Evolutionary conservation across 495 filamentous ascomycete species (phyloP).

Genomic region (Thermochaetoides thermophila): DNA sequence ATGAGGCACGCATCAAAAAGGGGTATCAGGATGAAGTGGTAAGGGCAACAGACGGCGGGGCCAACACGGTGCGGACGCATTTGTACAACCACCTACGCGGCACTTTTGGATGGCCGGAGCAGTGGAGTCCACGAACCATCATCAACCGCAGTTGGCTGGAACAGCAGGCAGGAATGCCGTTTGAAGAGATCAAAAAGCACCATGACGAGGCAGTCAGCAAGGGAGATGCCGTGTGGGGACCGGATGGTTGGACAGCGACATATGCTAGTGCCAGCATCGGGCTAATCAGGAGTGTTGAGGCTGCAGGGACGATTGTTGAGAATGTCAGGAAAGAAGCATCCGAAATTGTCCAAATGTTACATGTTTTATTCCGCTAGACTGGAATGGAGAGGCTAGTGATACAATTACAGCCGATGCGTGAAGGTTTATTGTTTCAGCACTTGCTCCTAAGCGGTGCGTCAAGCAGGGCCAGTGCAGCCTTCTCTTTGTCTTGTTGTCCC

Average conservation of each 20-base stretch:
- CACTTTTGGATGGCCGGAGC: constrained; percentile 50
- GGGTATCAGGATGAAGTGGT: constrained; percentile 87
- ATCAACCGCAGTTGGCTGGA: constrained; percentile 48
- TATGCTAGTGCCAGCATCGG: constrained; percentile 53
- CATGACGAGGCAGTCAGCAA: constrained; percentile 40
- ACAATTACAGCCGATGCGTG: too few species aligned
- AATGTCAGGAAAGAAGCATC: constrained; percentile 51
- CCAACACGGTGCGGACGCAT: constrained; percentile 46
- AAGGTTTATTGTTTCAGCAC: too few species aligned
- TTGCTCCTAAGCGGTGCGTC: too few species aligned
- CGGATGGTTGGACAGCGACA: constrained; percentile 49
- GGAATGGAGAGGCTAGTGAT: too few species aligned
- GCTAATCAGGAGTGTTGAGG: constrained; percentile 46
- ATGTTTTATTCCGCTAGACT: neutral
- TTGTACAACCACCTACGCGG: constrained; percentile 60
- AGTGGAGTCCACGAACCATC: constrained; percentile 47
- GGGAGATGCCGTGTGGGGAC: constrained; percentile 48
- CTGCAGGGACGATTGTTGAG: constrained; percentile 52
- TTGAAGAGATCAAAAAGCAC: constrained; percentile 42
- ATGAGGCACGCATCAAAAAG: constrained; percentile 73
- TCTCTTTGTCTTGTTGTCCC: constrained; percentile 13
- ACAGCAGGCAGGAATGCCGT: constrained; percentile 34
- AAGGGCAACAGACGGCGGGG: constrained; percentile 45
- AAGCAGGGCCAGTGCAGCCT: too few species aligned
- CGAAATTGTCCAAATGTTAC: constrained; percentile 28